Percentiles rank a stretch among this genome's conserved stretches.
Conservation (phyloP, 1,284 basidiomycete species). For the Malassezia arunalokei region DNA sequence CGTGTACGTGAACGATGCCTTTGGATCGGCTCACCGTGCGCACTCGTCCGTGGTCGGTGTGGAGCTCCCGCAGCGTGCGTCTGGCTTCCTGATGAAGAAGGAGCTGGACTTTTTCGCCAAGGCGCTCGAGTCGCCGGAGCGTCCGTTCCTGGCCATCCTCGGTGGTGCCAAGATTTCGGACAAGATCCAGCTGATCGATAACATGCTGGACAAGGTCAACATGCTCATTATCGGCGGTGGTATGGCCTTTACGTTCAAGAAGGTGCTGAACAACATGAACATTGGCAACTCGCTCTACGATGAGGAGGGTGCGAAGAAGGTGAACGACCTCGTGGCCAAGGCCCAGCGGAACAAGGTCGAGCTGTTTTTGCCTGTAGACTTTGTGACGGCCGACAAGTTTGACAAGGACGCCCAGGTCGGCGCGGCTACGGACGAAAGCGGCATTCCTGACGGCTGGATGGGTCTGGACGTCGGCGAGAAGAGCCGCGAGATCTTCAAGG, state of each 20-base stretch:
- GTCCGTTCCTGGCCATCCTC: conserved; percentile 93
- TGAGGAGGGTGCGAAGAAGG: conserved; percentile 76
- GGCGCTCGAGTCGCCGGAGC: conserved; percentile 82
- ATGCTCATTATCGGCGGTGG: conserved; percentile 93
- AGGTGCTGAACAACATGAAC: conserved; percentile 65
- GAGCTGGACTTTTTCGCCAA: conserved; percentile 98
- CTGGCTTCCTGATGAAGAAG: conserved; percentile 96
- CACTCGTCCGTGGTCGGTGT: conserved; percentile 98
- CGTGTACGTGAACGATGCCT: conserved; percentile 96
- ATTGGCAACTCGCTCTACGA: conserved; percentile 95
- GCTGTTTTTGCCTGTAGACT: conserved; percentile 89
- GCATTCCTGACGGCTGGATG: conserved; percentile 86
- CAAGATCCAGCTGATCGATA: conserved; percentile 97
- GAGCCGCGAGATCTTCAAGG: conserved; percentile 65
- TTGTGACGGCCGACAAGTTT: conserved; percentile 86
- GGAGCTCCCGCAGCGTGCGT: conserved; percentile 79
- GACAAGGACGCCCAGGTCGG: conserved; percentile 76
- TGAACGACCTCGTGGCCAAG: conserved; percentile 71
- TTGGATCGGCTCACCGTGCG: conserved; percentile 93
- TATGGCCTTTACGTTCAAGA: conserved; percentile 99
- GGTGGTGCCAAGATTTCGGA: conserved; percentile 98
- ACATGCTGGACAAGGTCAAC: conserved; percentile 98
- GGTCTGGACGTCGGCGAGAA: conserved; percentile 61
- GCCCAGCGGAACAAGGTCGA: conserved; percentile 87
- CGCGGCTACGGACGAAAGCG: conserved; percentile 58